These are phyloP conservation scores for Penstemon newberryi DNA, from an alignment of 257 asterid species.

Conservation along the genomic window DNA sequence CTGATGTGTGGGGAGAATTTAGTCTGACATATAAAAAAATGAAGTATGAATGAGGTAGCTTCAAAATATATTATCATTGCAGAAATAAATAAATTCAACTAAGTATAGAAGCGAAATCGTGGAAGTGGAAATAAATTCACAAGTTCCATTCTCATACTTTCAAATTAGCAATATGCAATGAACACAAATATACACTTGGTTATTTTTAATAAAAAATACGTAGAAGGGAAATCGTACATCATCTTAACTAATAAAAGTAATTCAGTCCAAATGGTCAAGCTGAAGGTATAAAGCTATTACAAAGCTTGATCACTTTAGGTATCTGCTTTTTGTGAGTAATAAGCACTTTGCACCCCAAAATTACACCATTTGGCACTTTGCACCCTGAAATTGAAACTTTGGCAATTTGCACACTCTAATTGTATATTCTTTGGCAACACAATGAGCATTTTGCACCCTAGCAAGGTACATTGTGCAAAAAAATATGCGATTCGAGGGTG, in stretches of 20 bases:
- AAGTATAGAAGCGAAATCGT: not conserved
- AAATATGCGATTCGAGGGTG: too few relatives aligned
- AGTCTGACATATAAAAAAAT: conserved; percentile 48
- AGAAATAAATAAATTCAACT: conserved; percentile 1
- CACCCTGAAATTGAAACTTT: too few relatives aligned
- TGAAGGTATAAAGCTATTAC: not conserved
- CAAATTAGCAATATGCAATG: not conserved
- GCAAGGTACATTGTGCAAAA: too few relatives aligned
- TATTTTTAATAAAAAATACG: not conserved
- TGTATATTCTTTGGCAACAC: too few relatives aligned
- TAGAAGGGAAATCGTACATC: not conserved
- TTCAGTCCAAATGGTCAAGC: not conserved
- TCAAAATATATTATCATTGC: not conserved
- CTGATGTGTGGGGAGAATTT: conserved; percentile 84
- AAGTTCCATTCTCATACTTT: not conserved
- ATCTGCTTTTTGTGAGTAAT: too few relatives aligned
- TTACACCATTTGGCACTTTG: too few relatives aligned
- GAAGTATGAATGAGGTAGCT: conserved; percentile 2
- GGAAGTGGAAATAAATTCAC: not conserved
- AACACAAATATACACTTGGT: conserved; percentile 1
- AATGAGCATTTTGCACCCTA: too few relatives aligned
- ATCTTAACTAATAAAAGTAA: conserved; percentile 1
- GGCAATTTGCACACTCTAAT: too few relatives aligned
- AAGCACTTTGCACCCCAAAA: too few relatives aligned
- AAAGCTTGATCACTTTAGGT: too few relatives aligned